Base-by-base conservation (phyloP, 768 basidiomycete genomes). In the Ramaria sp. region DNA sequence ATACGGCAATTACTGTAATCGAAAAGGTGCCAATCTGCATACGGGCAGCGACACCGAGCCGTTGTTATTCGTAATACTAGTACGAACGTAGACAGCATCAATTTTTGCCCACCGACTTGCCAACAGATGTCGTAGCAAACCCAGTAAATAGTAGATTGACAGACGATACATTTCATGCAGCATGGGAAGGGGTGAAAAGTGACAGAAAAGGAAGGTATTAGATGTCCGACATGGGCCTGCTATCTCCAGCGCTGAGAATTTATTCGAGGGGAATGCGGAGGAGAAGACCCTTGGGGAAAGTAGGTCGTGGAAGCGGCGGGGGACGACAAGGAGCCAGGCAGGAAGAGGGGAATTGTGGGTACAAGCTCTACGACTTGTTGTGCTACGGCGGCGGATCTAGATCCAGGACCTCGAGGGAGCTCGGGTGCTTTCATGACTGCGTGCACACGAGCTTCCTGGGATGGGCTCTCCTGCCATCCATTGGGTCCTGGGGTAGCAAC, bases 371-470 rank as follows among this genome's bases (percentile, higher is more conserved):
- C 64, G 12, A 67, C 63, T 37, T 66, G 63, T 31, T 64, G 63
- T 1, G 60, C 55, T 1, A 59, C 60, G 13, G 58, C 61, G 33
- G 59, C 49, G 38, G 54, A 37, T 27, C 54, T 50, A 41, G 52
- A 34, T 34, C 75, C 77, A 1, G 72, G 71, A 2, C 68, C 64
- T 48, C 66, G 59, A 1, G 72, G 63, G 7, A 63, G 54, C 37
- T 74, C 73, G 1, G 70, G 65, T 1, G 79, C 75, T 46, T 83
- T 84, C 85, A 91, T 91, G 27, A 92, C 90, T 7, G 84, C 88
- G 61, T 95, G 92, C 15, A 95, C 84, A 33, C 84, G 81, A 2
- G 90, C 82, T 60, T 94, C 91, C 63, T 88, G 86, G 34, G 75
- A 74, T 66, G 83, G 78, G 3, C 75, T 69, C 62, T 71, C 76